phyloP scores from a whole-genome alignment of 768 basidiomycete species.

The Chiua virens region DNA sequence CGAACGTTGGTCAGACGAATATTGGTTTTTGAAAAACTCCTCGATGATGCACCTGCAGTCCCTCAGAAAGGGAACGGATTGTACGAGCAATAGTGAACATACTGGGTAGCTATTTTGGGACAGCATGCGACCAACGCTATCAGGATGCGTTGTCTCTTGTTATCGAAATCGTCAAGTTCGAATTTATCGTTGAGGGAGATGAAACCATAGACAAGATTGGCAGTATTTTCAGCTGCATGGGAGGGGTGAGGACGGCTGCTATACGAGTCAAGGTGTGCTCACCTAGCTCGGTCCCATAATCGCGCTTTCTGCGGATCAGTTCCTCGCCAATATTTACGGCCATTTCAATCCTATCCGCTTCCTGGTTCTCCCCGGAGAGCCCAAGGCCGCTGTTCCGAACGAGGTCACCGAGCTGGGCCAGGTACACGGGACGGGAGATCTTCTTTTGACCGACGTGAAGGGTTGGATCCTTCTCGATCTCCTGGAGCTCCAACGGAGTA shows the following conservation, averaged over 20 bases:
- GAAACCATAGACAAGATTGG: slow-evolving; percentile 73
- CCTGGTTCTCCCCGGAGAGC: slow-evolving; percentile 55
- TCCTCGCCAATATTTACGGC: slow-evolving; percentile 78
- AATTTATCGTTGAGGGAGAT: slow-evolving; percentile 80
- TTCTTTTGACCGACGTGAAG: slow-evolving; percentile 69
- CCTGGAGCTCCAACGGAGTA: slow-evolving; percentile 75
- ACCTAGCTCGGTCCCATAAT: slow-evolving; percentile 90
- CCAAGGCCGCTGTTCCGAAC: slow-evolving; percentile 59
- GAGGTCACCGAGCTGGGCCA: slow-evolving; percentile 78
- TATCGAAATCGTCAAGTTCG: slow-evolving; percentile 77
- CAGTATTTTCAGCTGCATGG: slow-evolving; percentile 83
- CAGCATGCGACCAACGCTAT: slow-evolving; percentile 79
- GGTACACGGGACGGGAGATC: slow-evolving; percentile 82
- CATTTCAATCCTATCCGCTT: slow-evolving; percentile 78
- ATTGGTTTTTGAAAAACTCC: slow-evolving; percentile 93
- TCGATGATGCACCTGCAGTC: slow-evolving; percentile 71
- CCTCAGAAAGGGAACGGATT: not conserved
- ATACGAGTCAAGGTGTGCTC: not conserved
- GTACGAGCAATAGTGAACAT: slow-evolving; percentile 28
- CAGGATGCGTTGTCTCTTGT: slow-evolving; percentile 71
- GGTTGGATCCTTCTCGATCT: slow-evolving; percentile 84
- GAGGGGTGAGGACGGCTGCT: slow-evolving; percentile 1
- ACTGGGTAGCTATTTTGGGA: slow-evolving; percentile 82
- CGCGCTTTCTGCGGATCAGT: slow-evolving; percentile 78
- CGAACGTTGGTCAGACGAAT: slow-evolving; percentile 83